Conservation (phyloP, 805 yeast genomes). For the Tetrapisispora phaffii region DNA sequence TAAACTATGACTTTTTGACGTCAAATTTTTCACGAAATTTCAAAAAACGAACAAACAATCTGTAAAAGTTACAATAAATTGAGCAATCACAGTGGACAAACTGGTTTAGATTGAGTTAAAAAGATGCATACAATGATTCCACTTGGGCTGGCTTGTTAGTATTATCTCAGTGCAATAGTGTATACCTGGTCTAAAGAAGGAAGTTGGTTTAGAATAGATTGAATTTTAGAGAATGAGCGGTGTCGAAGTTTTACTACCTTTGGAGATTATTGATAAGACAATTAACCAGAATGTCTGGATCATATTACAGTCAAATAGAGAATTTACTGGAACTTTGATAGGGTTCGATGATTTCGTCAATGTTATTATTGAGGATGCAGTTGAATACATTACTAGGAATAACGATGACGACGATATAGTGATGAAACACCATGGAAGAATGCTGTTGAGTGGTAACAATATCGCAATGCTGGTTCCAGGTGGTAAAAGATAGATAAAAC, state of each 20-base stretch:
- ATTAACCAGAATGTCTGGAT: conserved; percentile 75
- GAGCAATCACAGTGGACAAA: too few species aligned
- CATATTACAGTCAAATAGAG: conserved; percentile 45
- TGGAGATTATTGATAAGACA: conserved; percentile 81
- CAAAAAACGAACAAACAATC: too few species aligned
- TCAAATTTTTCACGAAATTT: background rate
- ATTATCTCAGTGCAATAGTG: too few species aligned
- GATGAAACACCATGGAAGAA: conserved; percentile 39
- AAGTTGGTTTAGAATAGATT: background rate
- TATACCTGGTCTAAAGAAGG: background rate
- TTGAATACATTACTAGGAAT: conserved; percentile 19
- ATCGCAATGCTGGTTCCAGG: conserved; percentile 61
- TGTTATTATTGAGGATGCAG: conserved; percentile 71
- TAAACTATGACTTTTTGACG: background rate
- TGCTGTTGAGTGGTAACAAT: conserved; percentile 63
- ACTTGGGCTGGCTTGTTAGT: too few species aligned
- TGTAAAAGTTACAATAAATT: too few species aligned
- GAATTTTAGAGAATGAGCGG: conserved; percentile 9
- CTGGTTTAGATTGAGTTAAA: too few species aligned
- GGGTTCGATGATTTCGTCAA: conserved; percentile 96
- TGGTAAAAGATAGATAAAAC: conserved; percentile 26
- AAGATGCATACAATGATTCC: too few species aligned
- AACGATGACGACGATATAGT: conserved; percentile 34
- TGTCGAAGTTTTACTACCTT: conserved; percentile 40
- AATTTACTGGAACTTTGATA: conserved; percentile 76